Evolutionary conservation across 1,284 basidiomycete genomes (phyloP), one percentile per base, ranked within the genome.

Genomic region (Cutaneotrichosporon cyanovorans): DNA sequence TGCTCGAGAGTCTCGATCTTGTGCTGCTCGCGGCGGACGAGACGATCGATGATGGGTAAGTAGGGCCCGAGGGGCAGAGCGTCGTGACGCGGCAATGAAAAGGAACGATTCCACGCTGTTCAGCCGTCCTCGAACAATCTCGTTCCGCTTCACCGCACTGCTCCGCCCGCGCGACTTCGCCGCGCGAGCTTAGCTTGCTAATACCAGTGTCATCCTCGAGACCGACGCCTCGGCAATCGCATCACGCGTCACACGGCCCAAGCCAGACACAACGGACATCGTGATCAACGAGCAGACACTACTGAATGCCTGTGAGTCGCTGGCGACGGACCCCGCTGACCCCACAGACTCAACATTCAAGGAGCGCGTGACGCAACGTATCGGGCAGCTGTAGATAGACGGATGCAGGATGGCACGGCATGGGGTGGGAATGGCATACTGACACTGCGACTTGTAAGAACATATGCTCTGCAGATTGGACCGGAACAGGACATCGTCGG

Each of bases 261-360:
- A 83, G 61, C 84, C 92, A 16, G 95, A 98, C 70, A 85, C 88
- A 45, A 86, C 86, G 34, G 92, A 97, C 63, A 95, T 98, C 57
- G 87, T 95, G 55, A 95, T 98, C 78, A 98, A 97, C 77, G 95
- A 99, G 73, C 91, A 97, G 74, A 93, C 89, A 5, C 77, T 95
- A 53, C 78, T 93, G 79, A 90, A 77, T 64, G 89, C 89, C 31
- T 89, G 72, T 68, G 47, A 58, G 68, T 68, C n/a, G 11, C 19
- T 21, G 25, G 18, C 40, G 19, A 40, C 23, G 14, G 40, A 23
- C 15, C 9, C 18, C 28, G 19, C 8, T 5, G 52, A 45, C 34
- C 41, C 7, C 25, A 12, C 63, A 60, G 74, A 91, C 73, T 86
- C 89, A 68, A 89, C 85, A 2, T 82, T 95, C 59, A 86, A 84